phyloP scores from a whole-genome alignment of 116 monocot species.

The Phalaenopsis hybrid region DNA sequence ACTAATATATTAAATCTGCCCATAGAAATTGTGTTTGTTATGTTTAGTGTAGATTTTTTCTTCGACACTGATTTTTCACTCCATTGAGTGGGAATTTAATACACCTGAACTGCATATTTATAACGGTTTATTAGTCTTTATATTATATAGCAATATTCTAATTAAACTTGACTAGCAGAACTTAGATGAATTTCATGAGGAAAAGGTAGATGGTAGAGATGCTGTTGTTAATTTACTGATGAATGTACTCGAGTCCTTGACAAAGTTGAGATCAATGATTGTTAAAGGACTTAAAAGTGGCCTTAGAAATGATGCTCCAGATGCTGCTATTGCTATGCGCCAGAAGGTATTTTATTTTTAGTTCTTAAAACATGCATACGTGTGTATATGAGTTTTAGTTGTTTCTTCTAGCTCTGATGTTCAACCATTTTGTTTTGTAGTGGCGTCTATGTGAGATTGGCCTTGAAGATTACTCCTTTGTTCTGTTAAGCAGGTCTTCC shows the following conservation, averaged over 20 bases:
- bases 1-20: neutral
- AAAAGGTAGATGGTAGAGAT: conserved; percentile 11
- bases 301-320: conserved; percentile 93
- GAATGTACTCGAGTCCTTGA: conserved; percentile 52
- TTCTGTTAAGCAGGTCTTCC: conserved; percentile 81
- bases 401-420: conserved; percentile 1
- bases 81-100: neutral
- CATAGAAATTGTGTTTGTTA: neutral
- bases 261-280: conserved; percentile 49
- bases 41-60: neutral
- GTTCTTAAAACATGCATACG: neutral
- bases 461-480: conserved; percentile 90
- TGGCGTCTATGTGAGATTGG: conserved; percentile 97
- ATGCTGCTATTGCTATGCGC: conserved; percentile 91
- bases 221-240: conserved; percentile 30
- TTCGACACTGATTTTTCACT: neutral
- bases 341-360: conserved; percentile 53
- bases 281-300: conserved; percentile 90
- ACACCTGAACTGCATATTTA: neutral
- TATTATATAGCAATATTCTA: neutral
- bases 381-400: neutral
- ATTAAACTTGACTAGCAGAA: conserved; percentile 30
- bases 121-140: neutral
- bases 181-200: conserved; percentile 56
- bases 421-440: conserved; percentile 29